These are phyloP conservation scores for Arctium lappa DNA, from an alignment of 129 eudicot genomes.

Conservation along the genomic window DNA sequence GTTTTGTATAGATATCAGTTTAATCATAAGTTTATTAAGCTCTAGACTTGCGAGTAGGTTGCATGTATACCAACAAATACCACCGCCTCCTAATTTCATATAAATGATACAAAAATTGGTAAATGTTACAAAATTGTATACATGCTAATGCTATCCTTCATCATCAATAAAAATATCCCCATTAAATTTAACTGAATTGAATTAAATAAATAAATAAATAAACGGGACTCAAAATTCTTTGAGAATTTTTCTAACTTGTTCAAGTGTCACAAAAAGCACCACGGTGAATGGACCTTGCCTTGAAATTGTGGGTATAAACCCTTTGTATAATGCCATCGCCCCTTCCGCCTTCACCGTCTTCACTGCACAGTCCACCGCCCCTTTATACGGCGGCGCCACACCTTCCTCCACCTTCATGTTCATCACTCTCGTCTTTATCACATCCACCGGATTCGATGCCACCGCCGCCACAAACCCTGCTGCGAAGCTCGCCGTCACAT, in stretches of 20 bases:
- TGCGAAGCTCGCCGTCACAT: conserved; percentile 74
- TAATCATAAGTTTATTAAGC: too few species aligned
- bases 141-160: too few species aligned
- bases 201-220: too few species aligned
- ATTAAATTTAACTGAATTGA: too few species aligned
- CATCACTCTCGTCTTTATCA: conserved; percentile 81
- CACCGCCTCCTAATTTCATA: too few species aligned
- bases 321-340: conserved; percentile 72
- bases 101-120: too few species aligned
- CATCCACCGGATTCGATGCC: conserved; percentile 79
- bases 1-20: too few species aligned
- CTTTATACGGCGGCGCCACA: conserved; percentile 48
- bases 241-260: conserved; percentile 66
- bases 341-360: conserved; percentile 63
- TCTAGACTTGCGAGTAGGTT: too few species aligned
- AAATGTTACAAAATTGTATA: too few species aligned
- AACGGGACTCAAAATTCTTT: conserved; percentile 38
- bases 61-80: too few species aligned
- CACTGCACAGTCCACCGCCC: conserved; percentile 70
- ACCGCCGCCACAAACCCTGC: conserved; percentile 82
- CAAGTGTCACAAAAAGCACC: conserved; percentile 69
- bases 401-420: conserved; percentile 74
- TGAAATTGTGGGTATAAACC: conserved; percentile 69
- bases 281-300: conserved; percentile 82
- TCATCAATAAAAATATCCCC: too few species aligned